phyloP scores from a whole-genome alignment of 441 rosid genomes.

The Jatropha multifida region DNA sequence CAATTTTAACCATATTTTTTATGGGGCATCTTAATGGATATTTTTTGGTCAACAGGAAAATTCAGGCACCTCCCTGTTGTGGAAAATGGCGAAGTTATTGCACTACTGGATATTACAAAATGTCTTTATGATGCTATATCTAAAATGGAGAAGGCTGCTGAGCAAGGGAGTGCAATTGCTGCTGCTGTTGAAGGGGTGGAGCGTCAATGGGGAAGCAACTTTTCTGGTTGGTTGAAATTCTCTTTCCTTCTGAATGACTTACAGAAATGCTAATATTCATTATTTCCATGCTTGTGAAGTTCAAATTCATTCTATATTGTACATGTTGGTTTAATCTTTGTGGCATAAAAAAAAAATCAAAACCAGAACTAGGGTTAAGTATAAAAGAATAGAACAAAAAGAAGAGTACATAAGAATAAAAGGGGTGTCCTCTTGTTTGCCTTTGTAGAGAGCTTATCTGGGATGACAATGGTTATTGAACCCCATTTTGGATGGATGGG shows the following conservation, averaged over 20 bases:
- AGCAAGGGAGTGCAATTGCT: constrained; percentile 93
- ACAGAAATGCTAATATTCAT: background rate
- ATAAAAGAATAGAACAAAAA: too few relatives aligned
- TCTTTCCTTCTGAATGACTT: background rate
- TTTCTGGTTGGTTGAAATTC: constrained; percentile 41
- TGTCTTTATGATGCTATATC: constrained; percentile 96
- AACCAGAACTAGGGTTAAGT: too few relatives aligned
- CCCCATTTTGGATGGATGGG: too few relatives aligned
- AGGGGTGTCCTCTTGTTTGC: too few relatives aligned
- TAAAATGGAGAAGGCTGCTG: constrained; percentile 94
- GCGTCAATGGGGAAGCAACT: constrained; percentile 74
- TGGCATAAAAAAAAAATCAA: background rate
- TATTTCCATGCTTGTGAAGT: background rate
- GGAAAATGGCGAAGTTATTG: constrained; percentile 97
- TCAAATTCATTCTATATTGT: background rate
- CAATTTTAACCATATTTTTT: background rate
- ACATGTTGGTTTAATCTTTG: background rate
- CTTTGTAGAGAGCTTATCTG: too few relatives aligned
- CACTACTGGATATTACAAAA: constrained; percentile 85
- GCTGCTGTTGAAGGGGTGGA: constrained; percentile 98
- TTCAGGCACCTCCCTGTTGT: constrained; percentile 96
- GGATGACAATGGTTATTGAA: too few relatives aligned
- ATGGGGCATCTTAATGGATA: constrained; percentile 5
- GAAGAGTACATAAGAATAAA: too few relatives aligned
- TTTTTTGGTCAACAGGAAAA: constrained; percentile 51